Evolutionary conservation across 78 protist genomes (phyloP).

Genomic region (Dictyostelium purpureum): DNA sequence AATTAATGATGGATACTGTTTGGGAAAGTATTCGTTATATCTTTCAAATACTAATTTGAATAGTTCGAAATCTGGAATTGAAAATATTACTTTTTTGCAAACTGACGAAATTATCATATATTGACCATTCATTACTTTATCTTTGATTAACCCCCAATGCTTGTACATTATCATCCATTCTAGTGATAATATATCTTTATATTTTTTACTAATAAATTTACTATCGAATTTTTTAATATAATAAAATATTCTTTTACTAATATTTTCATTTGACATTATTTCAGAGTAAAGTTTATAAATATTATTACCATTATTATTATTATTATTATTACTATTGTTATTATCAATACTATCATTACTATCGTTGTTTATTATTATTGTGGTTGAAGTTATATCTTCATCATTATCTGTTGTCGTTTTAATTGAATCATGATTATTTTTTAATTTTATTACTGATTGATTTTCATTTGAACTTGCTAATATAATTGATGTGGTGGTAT

Average conservation of each 20-base stretch:
- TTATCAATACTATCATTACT: not conserved
- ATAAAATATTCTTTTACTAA: not conserved
- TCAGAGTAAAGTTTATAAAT: not conserved
- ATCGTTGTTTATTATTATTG: no score
- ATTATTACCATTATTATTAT: not conserved
- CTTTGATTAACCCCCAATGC: conserved; percentile 25
- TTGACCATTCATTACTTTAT: not conserved
- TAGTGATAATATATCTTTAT: not conserved
- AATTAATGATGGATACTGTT: not conserved
- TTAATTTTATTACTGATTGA: no score
- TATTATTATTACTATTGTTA: not conserved
- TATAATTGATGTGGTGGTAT: not conserved
- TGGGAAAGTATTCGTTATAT: not conserved
- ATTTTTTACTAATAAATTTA: not conserved
- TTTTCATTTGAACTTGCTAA: not conserved
- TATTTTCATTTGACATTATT: not conserved
- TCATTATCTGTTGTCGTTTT: not conserved
- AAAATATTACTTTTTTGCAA: not conserved
- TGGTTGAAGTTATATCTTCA: not conserved
- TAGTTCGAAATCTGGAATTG: conserved; percentile 1
- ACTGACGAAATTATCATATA: not conserved
- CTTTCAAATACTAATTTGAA: not conserved
- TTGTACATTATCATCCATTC: conserved; percentile 19
- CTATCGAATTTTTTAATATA: not conserved
- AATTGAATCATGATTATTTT: no score